Evolutionary conservation across 306 rosid genomes (phyloP).

Genomic region (cucumber (Cucumis sativus)): Cucumber_9930_V3 NC_026660.2:28979001-28979500

Average conservation of each 20-base stretch:
- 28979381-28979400: not conserved
- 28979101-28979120: slow-evolving; percentile 40
- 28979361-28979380: not conserved
- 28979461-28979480: not conserved
- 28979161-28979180: not conserved
- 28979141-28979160: not conserved
- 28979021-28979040: slow-evolving; percentile 57
- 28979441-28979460: not conserved
- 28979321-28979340: too few relatives aligned
- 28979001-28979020: slow-evolving; percentile 30
- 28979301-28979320: slow-evolving; percentile 28
- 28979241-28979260: slow-evolving; percentile 8
- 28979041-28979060: slow-evolving; percentile 58
- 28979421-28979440: not conserved
- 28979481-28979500: not conserved
- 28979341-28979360: not conserved
- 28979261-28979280: slow-evolving; percentile 17
- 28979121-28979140: not conserved
- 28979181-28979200: not conserved
- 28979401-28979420: not conserved
- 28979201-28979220: slow-evolving; percentile 32
- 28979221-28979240: slow-evolving; percentile 14
- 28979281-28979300: slow-evolving; percentile 28
- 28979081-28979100: slow-evolving; percentile 34
- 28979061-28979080: slow-evolving; percentile 53